These are phyloP conservation scores for Malus asiatica DNA, from an alignment of 306 rosid genomes.

Conservation along the genomic window DNA sequence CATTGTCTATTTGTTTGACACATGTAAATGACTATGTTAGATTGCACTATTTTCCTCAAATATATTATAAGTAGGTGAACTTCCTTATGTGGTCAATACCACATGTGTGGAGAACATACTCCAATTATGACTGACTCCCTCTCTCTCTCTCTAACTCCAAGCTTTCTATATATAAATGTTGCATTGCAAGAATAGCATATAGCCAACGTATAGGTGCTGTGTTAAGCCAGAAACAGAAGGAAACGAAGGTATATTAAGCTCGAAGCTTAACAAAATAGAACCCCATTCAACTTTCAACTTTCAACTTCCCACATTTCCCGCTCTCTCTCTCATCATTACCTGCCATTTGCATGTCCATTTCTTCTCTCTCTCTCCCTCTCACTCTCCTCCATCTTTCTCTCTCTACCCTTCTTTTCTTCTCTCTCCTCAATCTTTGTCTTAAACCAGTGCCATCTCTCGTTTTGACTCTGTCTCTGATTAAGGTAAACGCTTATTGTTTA, in stretches of 20 bases:
- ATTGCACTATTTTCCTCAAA: background rate
- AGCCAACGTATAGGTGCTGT: slow-evolving; percentile 4
- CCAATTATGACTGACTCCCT: background rate
- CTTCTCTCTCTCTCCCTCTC: background rate
- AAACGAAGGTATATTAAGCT: background rate
- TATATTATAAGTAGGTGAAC: background rate
- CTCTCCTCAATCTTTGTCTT: slow-evolving; percentile 15
- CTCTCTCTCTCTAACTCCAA: background rate
- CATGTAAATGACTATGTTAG: too few species aligned
- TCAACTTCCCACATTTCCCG: slow-evolving; percentile 34
- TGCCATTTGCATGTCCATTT: slow-evolving; percentile 6
- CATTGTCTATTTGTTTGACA: too few species aligned
- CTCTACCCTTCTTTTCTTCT: slow-evolving; percentile 19
- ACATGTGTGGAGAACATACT: background rate
- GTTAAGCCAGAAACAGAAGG: background rate
- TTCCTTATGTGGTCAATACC: background rate
- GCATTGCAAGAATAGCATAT: slow-evolving; percentile 39
- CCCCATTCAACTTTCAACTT: background rate
- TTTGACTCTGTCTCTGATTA: slow-evolving; percentile 18
- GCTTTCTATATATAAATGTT: slow-evolving; percentile 24
- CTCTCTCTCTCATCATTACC: slow-evolving; percentile 35
- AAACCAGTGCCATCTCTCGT: slow-evolving; percentile 18
- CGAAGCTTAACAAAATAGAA: slow-evolving; percentile 1
- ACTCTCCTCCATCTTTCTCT: background rate
- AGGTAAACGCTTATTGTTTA: slow-evolving; percentile 21